phyloP scores from a whole-genome alignment of 768 basidiomycete genomes.

The Bullera alba region DNA sequence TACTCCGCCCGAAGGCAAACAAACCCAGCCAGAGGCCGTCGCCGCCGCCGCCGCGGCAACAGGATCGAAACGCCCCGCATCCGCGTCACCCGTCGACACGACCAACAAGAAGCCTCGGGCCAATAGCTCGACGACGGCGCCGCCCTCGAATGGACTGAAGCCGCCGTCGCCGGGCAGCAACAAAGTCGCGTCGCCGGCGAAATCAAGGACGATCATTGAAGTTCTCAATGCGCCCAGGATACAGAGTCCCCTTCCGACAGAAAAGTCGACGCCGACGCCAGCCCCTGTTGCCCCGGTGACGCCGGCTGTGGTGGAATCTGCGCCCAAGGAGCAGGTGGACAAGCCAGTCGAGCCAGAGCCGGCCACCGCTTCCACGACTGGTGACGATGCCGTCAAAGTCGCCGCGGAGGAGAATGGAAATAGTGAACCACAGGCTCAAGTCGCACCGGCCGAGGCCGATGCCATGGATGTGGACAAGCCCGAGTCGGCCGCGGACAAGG shows the following conservation, averaged over 20 bases:
- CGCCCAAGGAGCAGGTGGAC: background rate
- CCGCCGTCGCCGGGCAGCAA: background rate
- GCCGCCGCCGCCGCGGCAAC: constrained; percentile 1
- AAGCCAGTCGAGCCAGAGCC: background rate
- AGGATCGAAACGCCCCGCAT: constrained; percentile 24
- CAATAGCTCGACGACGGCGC: background rate
- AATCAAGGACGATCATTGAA: constrained; percentile 24
- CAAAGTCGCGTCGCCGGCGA: background rate
- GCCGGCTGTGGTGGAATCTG: background rate
- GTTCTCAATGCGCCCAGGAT: constrained; percentile 31
- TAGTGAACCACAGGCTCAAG: background rate
- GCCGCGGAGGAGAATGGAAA: background rate
- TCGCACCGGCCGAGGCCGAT: background rate
- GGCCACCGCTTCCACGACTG: background rate
- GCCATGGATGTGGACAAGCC: background rate
- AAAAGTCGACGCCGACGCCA: background rate
- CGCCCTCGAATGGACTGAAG: background rate
- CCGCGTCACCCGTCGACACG: constrained; percentile 14
- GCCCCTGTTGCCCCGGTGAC: background rate
- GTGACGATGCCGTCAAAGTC: background rate
- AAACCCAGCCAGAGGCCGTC: constrained; percentile 13
- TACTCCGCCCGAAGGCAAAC: constrained; percentile 7
- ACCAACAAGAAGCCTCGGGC: constrained; percentile 14
- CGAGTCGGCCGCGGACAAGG: background rate
- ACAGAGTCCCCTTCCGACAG: constrained; percentile 9